Evolutionary conservation across 179 eudicot species (phyloP).

Genomic region (Beta macrorhiza): DNA sequence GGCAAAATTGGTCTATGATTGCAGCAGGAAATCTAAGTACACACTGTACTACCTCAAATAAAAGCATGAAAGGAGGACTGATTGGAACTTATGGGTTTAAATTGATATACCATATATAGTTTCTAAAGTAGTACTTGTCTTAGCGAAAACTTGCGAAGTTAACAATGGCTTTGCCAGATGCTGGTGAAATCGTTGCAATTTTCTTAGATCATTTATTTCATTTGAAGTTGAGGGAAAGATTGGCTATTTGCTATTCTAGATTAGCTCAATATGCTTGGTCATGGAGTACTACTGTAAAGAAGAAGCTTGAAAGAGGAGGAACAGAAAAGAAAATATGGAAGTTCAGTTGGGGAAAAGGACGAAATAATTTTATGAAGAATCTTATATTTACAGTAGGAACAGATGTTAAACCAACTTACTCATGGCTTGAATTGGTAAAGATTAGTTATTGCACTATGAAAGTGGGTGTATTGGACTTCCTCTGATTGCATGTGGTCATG

Average conservation of each 20-base stretch:
- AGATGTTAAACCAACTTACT: neutral
- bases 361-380: neutral
- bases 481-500: conserved; percentile 3
- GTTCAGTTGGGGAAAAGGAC: neutral
- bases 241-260: neutral
- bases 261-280: neutral
- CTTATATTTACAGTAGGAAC: neutral
- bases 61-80: neutral
- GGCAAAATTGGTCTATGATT: neutral
- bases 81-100: neutral
- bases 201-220: neutral
- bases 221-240: neutral
- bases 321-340: no score
- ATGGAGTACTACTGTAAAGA: neutral
- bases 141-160: neutral
- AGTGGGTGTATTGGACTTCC: neutral
- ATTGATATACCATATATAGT: neutral
- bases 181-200: neutral
- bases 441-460: neutral
- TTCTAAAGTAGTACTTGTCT: neutral
- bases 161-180: neutral
- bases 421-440: conserved; percentile 2
- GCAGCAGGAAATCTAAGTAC: neutral
- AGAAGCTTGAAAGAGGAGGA: neutral
- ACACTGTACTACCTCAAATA: neutral